Conservation (phyloP, 2,329 filamentous ascomycete genomes). For the Sclerotinia nivalis region DNA sequence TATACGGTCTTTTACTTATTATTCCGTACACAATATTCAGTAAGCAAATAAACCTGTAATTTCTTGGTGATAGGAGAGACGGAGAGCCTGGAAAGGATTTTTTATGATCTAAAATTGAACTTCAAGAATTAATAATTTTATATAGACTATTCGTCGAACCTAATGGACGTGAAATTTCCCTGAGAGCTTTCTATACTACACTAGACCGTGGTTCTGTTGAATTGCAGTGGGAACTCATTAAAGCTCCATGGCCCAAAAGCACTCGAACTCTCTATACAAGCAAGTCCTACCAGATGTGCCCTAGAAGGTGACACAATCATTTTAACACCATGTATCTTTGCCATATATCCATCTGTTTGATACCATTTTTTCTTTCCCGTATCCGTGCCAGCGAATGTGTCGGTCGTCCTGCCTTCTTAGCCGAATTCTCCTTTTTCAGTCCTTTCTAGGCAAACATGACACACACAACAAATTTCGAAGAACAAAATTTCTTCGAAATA, state of each 20-base stretch:
- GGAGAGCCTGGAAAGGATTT: not conserved
- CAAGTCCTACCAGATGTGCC: not conserved
- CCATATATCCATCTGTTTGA: too few species aligned
- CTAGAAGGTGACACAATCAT: not conserved
- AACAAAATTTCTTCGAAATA: too few species aligned
- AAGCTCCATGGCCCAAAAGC: not conserved
- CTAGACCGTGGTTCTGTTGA: not conserved
- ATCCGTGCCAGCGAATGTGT: not conserved
- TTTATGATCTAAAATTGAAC: not conserved
- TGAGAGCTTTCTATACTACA: not conserved
- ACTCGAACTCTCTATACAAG: not conserved
- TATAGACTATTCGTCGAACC: too few species aligned
- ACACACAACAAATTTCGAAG: too few species aligned
- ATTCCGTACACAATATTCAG: too few species aligned
- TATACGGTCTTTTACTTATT: not conserved
- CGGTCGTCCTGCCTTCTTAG: fast-evolving
- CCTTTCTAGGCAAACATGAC: not conserved
- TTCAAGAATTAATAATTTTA: not conserved
- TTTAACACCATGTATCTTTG: too few species aligned
- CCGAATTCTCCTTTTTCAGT: not conserved
- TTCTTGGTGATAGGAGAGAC: not conserved
- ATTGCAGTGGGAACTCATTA: not conserved
- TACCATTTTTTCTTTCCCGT: too few species aligned
- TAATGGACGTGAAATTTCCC: too few species aligned
- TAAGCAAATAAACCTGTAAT: not conserved